A percentile compares a stretch with the other conserved stretches of the same genome.
phyloP scores from a whole-genome alignment of 495 filamentous ascomycete species.

The Xylaria acuta region DNA sequence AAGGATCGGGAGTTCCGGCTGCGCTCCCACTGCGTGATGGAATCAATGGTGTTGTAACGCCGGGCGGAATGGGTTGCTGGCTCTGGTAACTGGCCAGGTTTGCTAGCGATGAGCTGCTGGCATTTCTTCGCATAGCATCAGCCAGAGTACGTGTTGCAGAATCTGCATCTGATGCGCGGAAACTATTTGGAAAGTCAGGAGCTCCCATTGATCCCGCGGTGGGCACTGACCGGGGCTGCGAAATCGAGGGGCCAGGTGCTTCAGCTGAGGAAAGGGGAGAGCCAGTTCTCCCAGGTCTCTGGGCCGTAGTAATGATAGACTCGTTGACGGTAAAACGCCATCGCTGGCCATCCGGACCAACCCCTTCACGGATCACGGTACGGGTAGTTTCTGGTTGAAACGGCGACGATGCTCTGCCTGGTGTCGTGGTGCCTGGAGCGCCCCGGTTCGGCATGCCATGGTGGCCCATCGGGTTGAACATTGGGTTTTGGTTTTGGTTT shows the following conservation, averaged over 20 bases:
- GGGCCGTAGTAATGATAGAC: constrained; percentile 2
- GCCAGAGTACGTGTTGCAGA: constrained; percentile 49
- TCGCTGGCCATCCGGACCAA: constrained; percentile 41
- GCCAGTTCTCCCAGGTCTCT: constrained; percentile 27
- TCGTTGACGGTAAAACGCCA: constrained; percentile 43
- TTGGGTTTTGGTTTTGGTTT: constrained; percentile 24
- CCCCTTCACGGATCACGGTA: constrained; percentile 37
- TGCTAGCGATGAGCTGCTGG: constrained; percentile 49
- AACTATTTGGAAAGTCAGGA: constrained; percentile 46
- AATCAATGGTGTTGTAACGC: constrained; percentile 49
- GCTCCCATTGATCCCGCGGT: constrained; percentile 35
- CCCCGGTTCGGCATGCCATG: constrained; percentile 23
- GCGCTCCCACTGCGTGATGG: constrained; percentile 48
- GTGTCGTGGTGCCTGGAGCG: constrained; percentile 29
- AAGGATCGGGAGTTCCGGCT: constrained; percentile 51
- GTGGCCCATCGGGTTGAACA: constrained; percentile 3
- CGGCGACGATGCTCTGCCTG: constrained; percentile 33
- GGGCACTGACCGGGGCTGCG: constrained; percentile 29
- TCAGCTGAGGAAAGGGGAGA: constrained; percentile 29
- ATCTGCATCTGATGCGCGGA: constrained; percentile 50
- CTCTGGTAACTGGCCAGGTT: constrained; percentile 40
- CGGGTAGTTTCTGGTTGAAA: constrained; percentile 24
- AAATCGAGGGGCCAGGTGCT: neutral
- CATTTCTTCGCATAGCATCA: constrained; percentile 56
- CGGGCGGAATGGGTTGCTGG: constrained; percentile 47